Percentiles rank a stretch among this genome's conserved stretches.
These are phyloP conservation scores for Alopecurus myosuroides DNA, from an alignment of 176 grass and related monocot species.

Conservation along the genomic window DNA sequence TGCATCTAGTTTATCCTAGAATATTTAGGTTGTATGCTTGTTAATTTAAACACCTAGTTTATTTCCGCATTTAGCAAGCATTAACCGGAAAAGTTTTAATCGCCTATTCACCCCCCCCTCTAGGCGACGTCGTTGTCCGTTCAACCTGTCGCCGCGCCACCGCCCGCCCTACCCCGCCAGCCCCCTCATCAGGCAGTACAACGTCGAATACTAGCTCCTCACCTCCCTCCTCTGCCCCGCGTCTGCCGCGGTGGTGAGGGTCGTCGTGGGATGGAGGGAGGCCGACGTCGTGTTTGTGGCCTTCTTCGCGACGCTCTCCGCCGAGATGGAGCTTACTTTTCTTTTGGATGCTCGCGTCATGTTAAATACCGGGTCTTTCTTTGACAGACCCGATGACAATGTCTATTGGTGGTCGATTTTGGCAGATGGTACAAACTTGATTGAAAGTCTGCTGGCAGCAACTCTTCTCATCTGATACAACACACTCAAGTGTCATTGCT, in stretches of 20 bases:
- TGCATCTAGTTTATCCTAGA: too few relatives aligned
- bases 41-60: too few relatives aligned
- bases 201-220: conserved; percentile 90
- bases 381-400: conserved; percentile 92
- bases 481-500: conserved; percentile 90
- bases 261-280: conserved; percentile 47
- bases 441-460: conserved; percentile 44
- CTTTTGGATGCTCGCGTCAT: conserved; percentile 62
- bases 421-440: conserved; percentile 88
- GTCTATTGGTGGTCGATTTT: conserved; percentile 99
- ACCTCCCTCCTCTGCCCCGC: conserved; percentile 38
- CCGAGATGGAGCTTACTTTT: conserved; percentile 87
- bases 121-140: too few relatives aligned
- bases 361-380: conserved; percentile 82
- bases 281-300: conserved; percentile 88
- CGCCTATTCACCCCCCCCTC: too few relatives aligned
- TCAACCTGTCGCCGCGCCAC: conserved; percentile 1
- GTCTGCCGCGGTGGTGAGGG: conserved; percentile 19
- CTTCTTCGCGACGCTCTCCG: conserved; percentile 88
- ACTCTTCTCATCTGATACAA: conserved; percentile 57
- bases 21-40: too few relatives aligned
- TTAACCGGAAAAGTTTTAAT: too few relatives aligned
- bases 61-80: too few relatives aligned
- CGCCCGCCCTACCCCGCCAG: conserved; percentile 56
- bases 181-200: conserved; percentile 83